These are phyloP conservation scores for Penstemon newberryi DNA, from an alignment of 257 asterid genomes.

Conservation along the genomic window DNA sequence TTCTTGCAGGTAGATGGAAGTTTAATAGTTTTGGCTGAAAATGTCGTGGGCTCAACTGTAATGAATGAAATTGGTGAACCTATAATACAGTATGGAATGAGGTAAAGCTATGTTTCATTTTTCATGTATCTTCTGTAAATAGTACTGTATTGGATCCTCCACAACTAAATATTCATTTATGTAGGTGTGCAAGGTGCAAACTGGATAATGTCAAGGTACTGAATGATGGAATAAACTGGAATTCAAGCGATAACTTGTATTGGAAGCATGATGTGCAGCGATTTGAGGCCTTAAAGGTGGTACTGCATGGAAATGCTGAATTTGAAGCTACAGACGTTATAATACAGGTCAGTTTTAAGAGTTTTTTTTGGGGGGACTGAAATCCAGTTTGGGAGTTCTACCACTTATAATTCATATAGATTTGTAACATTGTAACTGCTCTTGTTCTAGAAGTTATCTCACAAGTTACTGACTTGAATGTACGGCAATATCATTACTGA, in stretches of 20 bases:
- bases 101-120: conserved; percentile 46
- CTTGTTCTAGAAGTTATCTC: conserved; percentile 12
- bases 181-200: conserved; percentile 90
- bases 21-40: conserved; percentile 73
- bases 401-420: not conserved
- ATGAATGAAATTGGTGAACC: conserved; percentile 58
- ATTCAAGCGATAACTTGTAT: conserved; percentile 62
- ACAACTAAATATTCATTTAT: conserved; percentile 23
- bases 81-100: conserved; percentile 73
- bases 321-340: conserved; percentile 82
- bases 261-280: conserved; percentile 98
- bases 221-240: conserved; percentile 90
- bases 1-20: conserved; percentile 89
- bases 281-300: conserved; percentile 69
- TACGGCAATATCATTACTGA: conserved; percentile 9
- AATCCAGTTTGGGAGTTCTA: not conserved
- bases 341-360: conserved; percentile 58
- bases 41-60: conserved; percentile 65
- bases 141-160: conserved; percentile 20
- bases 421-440: not conserved
- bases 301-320: conserved; percentile 96
- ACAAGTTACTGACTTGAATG: conserved; percentile 3
- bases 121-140: conserved; percentile 24
- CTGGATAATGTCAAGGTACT: conserved; percentile 69
- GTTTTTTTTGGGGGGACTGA: too few relatives aligned